Evolutionary conservation across 176 grass and related monocot genomes (phyloP), one percentile per base, ranked within the genome.

Genomic region (Musa troglodytarum): DNA sequence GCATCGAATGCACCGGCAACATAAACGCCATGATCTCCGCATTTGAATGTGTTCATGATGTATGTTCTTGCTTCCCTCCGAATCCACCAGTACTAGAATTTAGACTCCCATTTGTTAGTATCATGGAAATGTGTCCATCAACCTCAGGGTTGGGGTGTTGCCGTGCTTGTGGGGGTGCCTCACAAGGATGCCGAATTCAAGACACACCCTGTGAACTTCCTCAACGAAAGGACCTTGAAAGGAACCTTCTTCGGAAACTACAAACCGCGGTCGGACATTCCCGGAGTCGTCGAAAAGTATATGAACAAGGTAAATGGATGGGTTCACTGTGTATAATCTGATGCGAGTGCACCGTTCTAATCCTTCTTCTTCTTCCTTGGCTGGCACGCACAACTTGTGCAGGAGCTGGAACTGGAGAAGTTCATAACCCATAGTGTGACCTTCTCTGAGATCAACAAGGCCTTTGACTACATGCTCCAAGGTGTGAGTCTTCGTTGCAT

Each of bases 201-300:
- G 67, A 69, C 67, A 5, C 67, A 69, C 67, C 67, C 67, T 49
- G 17, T 69, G 5, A 69, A 69, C 67, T 49, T 69, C 8, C 67
- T 69, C 13, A 69, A 69, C 29, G 67, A 69, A 69, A 69, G 67
- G 67, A 69, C 67, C 9, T 29, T 69, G 1, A 69, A 69, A 17
- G 67, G 67, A 49, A 69, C 67, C 67, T 69, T 69, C 67, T 69
- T 69, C 9, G 67, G 67, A 29, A 69, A 69, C 67, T 69, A 69
- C 24, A 69, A 69, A 19, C 67, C 67, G 0, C 67, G 67, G 3
- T 49, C 34, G 2, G 34, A 69, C 29, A 24, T 69, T 69, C 67
- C 67, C 49, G 29, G 14, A 6, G 67, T 69, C 2, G 67, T 69
- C 14, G 67, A 69, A 29, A 69, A 50, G 67, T 69, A 69, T 9